Conservation (phyloP, 2,329 filamentous ascomycete species). For the Pyrenochaeta sp. region DNA sequence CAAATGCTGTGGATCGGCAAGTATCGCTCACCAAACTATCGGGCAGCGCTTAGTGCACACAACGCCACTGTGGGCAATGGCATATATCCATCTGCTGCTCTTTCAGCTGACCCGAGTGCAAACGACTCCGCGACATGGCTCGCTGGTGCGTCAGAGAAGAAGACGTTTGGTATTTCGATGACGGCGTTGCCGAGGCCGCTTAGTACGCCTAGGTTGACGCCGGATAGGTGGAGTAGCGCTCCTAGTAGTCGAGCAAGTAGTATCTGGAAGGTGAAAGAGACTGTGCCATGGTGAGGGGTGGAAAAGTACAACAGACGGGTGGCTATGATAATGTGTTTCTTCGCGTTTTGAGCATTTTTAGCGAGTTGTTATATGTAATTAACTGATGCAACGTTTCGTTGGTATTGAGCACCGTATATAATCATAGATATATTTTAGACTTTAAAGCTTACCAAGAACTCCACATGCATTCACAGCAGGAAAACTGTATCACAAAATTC, state of each 20-base stretch:
- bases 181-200: not conserved
- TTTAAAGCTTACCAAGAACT: too few relatives aligned
- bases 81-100: not conserved
- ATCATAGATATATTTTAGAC: too few relatives aligned
- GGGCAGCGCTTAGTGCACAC: not conserved
- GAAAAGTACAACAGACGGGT: too few relatives aligned
- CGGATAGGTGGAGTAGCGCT: slow-evolving; percentile 3
- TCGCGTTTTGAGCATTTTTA: too few relatives aligned
- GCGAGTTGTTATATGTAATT: too few relatives aligned
- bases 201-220: slow-evolving; percentile 6
- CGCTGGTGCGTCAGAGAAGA: not conserved
- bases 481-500: too few relatives aligned
- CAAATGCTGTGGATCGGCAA: slow-evolving; percentile 55
- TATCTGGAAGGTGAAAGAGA: slow-evolving; percentile 6
- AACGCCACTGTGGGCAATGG: not conserved
- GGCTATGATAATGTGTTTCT: too few relatives aligned
- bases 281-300: not conserved
- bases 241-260: slow-evolving; percentile 4
- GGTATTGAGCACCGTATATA: too few relatives aligned
- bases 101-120: not conserved
- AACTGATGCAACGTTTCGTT: too few relatives aligned
- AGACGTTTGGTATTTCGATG: slow-evolving; percentile 2
- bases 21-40: slow-evolving; percentile 9
- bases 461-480: too few relatives aligned
- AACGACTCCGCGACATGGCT: slow-evolving; percentile 1